Evolutionary conservation across 805 yeast species (phyloP).

Genomic region (Priceomyces melissophilus): DNA sequence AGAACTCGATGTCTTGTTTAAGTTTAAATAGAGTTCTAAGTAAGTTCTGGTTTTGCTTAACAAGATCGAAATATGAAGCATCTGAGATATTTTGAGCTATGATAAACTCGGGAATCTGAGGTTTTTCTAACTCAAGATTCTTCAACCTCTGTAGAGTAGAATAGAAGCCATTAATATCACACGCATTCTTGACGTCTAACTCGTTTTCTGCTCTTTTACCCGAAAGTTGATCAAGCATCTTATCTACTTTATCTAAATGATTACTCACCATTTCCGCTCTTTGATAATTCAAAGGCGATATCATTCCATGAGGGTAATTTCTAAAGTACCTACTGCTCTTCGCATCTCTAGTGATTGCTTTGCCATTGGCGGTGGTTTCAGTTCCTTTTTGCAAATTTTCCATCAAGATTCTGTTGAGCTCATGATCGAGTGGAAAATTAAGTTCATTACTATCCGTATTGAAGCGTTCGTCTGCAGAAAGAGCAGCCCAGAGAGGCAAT

Average conservation of each 20-base stretch:
- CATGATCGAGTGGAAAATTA: conserved; percentile 4
- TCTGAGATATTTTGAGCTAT: conserved; percentile 2
- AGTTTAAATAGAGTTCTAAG: conserved; percentile 9
- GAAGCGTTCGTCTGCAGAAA: neutral
- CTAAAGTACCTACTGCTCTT: neutral
- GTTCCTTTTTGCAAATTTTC: conserved; percentile 2
- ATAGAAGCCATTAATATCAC: too few relatives aligned
- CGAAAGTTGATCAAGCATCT: too few relatives aligned
- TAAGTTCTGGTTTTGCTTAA: conserved; percentile 13
- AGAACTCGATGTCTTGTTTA: conserved; percentile 13
- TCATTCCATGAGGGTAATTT: too few relatives aligned
- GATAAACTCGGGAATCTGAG: conserved; percentile 4
- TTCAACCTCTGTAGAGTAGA: neutral
- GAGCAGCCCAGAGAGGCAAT: neutral
- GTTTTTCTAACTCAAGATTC: neutral
- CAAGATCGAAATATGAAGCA: conserved; percentile 12
- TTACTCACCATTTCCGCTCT: too few relatives aligned
- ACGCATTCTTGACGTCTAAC: too few relatives aligned
- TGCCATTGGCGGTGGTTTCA: neutral
- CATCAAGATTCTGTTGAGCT: conserved; percentile 5
- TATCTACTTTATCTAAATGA: too few relatives aligned
- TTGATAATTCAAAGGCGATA: too few relatives aligned
- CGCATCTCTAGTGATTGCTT: neutral
- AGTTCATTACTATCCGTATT: neutral
- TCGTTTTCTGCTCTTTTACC: too few relatives aligned